Evolutionary conservation across 2,329 filamentous ascomycete species (phyloP).

Genomic region (Fonsecaea monophora): DNA sequence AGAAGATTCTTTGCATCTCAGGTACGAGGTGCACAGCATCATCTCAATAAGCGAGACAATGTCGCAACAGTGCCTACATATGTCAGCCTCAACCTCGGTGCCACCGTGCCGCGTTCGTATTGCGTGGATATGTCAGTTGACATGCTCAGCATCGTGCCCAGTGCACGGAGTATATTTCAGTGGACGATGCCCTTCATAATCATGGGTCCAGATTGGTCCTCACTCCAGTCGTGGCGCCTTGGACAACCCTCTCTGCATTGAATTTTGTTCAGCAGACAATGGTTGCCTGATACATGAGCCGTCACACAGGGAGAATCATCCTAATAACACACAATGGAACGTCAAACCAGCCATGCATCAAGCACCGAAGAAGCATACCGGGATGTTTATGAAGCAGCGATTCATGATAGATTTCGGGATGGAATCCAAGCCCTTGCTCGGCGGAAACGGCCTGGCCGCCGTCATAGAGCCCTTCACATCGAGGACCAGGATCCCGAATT

Average conservation of each 20-base stretch:
- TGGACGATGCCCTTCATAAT: background rate
- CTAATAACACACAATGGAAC: slow-evolving; percentile 16
- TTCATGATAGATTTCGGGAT: slow-evolving; percentile 27
- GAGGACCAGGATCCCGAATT: slow-evolving; percentile 17
- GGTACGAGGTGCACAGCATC: background rate
- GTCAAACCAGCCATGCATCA: slow-evolving; percentile 13
- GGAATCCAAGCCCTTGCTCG: slow-evolving; percentile 18
- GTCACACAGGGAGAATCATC: background rate
- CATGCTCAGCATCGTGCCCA: background rate
- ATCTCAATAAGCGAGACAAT: background rate
- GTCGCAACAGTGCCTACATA: background rate
- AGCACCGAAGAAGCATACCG: slow-evolving; percentile 26
- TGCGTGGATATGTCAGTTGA: background rate
- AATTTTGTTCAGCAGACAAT: no score
- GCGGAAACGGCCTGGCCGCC: slow-evolving; percentile 8
- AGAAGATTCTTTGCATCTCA: no score
- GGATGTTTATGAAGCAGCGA: slow-evolving; percentile 20
- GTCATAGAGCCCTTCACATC: background rate
- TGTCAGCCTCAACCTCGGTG: background rate
- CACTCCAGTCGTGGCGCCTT: background rate
- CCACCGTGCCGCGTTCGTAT: background rate
- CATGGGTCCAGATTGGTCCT: background rate
- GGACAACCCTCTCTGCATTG: background rate
- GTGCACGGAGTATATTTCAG: background rate
- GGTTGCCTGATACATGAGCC: background rate